Evolutionary conservation across 2,329 filamentous ascomycete species (phyloP), one percentile per base, ranked within the genome.

Genomic region (Xylogone sp.): DNA sequence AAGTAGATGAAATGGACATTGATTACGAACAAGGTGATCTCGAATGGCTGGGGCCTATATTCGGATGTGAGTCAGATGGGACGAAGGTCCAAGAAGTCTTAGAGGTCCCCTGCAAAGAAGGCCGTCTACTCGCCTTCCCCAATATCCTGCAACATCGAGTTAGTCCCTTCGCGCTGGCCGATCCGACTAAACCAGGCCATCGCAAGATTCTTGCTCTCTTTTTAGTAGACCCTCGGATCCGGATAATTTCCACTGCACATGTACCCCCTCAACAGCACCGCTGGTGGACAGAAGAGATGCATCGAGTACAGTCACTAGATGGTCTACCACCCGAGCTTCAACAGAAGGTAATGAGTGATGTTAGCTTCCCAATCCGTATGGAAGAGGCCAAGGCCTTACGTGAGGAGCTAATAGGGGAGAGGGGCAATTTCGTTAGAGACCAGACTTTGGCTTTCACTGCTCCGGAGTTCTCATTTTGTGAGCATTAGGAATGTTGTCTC

Each of bases 151-250:
- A 82, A 56, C 77, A 82, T 58, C 64, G 68, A 13, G 75, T 80
- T 1, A 58, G 69, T 8, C 6, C 34, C 10, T 39, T 39, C 13
- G n/a, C 8, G 13, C 34, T 39, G 8, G 34, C n/a, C n/a, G 34
- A 84, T 55, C 56, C 58, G 0, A 73, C 72, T 0, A 73, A 70
- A 49, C 72, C 77, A 0, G 80, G 81, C 2, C 76, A 83, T 58
- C 69, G 77, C 7, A 76, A 77, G 57, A 75, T 83, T 49, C 65
- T 83, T 0, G 75, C 75, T 0, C 68, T 84, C 46, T 84, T 76
- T 60, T 71, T 84, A 1, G 74, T 84, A 2, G 80, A 84, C 55
- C 81, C 80, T 0, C 59, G 73, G 27, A 56, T 65, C 8, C 71
- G 71, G 7, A 68, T 83, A 43, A 68, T 78, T 7, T 82, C 68